These are phyloP conservation scores for Vanrija sp. DNA, from an alignment of 1,284 basidiomycete species.

Conservation along the genomic window DNA sequence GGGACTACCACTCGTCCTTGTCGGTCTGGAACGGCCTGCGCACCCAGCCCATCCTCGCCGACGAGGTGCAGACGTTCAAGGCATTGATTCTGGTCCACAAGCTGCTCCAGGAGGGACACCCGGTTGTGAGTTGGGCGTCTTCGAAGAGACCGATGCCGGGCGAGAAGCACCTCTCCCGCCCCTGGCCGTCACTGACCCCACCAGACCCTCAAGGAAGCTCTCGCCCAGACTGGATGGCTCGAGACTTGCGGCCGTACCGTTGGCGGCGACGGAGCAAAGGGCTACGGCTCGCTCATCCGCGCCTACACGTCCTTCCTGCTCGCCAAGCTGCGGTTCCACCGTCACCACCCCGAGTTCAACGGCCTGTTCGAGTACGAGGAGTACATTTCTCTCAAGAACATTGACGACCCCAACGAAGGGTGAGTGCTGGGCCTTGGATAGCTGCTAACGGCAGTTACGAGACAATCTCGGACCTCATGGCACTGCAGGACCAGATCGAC, in stretches of 20 bases:
- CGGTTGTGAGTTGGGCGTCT: constrained; percentile 60
- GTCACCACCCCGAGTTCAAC: constrained; percentile 89
- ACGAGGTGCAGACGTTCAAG: constrained; percentile 96
- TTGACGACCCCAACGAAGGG: constrained; percentile 98
- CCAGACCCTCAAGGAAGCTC: constrained; percentile 89
- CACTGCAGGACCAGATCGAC: constrained; percentile 92
- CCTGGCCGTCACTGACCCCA: not conserved
- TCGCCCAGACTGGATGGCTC: constrained; percentile 92
- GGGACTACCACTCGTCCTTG: constrained; percentile 96
- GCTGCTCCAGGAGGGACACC: constrained; percentile 90
- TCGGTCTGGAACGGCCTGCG: constrained; percentile 94
- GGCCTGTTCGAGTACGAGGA: constrained; percentile 96
- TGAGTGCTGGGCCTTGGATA: constrained; percentile 48
- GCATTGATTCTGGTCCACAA: constrained; percentile 93
- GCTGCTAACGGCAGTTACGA: constrained; percentile 64
- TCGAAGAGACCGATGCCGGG: too few relatives aligned
- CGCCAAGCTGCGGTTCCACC: constrained; percentile 91
- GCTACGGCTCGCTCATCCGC: constrained; percentile 84
- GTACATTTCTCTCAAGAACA: constrained; percentile 90
- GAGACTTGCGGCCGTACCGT: constrained; percentile 91
- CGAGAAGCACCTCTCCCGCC: too few relatives aligned
- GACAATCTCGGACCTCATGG: constrained; percentile 93
- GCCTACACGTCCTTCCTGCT: constrained; percentile 92
- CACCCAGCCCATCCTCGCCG: constrained; percentile 88
- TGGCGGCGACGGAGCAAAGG: constrained; percentile 70